Percentiles rank a stretch among this genome's conserved stretches.
Evolutionary conservation across 1,284 basidiomycete genomes (phyloP).

Genomic region (Melampsora americana): DNA sequence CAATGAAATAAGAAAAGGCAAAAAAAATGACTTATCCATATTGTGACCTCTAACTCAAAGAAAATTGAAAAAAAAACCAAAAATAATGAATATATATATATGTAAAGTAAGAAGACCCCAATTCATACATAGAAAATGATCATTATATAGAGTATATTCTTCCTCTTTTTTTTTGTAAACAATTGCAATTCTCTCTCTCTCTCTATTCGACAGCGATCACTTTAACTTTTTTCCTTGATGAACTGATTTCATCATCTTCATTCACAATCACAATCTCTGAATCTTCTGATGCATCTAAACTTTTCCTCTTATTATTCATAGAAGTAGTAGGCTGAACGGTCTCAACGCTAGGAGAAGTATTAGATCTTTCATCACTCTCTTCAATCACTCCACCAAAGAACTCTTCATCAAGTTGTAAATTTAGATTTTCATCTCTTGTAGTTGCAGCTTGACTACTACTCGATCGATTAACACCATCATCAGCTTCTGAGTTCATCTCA

Average conservation of each 20-base stretch:
- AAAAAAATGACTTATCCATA: too few species aligned
- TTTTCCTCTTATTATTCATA: not conserved
- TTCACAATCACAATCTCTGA: constrained; percentile 2
- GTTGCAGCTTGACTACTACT: not conserved
- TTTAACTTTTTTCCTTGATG: not conserved
- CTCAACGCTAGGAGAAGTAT: not conserved
- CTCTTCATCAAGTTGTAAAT: constrained; percentile 6
- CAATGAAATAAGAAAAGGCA: too few species aligned
- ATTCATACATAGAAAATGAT: too few species aligned
- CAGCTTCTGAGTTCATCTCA: not conserved
- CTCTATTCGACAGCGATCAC: not conserved
- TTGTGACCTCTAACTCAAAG: too few species aligned
- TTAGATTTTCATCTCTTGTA: not conserved
- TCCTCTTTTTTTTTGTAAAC: too few species aligned
- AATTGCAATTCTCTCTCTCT: too few species aligned
- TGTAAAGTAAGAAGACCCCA: too few species aligned
- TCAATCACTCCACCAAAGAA: not conserved
- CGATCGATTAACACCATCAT: not conserved
- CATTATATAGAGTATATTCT: too few species aligned
- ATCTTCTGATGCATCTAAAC: not conserved
- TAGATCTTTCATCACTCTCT: not conserved
- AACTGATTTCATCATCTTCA: not conserved
- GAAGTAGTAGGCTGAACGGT: not conserved
- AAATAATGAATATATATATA: too few species aligned
- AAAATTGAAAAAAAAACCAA: too few species aligned